Evolutionary conservation across 169 alveolate species (phyloP), one percentile per base, ranked within the genome.

Genomic region (Condylostoma magnum): DNA sequence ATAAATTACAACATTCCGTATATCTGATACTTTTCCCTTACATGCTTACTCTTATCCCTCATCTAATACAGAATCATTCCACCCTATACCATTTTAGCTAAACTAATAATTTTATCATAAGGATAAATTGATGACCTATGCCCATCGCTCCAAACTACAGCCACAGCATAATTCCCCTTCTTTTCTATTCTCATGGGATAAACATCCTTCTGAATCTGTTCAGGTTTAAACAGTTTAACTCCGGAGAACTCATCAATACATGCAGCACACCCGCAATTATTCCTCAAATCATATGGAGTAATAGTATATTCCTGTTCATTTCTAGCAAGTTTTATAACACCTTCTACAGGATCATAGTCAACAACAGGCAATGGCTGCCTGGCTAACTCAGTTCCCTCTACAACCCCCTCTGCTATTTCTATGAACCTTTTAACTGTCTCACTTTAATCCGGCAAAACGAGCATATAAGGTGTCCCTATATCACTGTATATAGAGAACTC

Each of bases 81-180:
- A n/a, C n/a, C n/a, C n/a, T n/a, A n/a, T n/a, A n/a, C n/a, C n/a
- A n/a, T 41, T 15, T 41, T 41, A 41, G 15, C 48, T 41, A 41
- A 41, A 41, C 15, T 41, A 10, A 41, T 10, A 41, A 41, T 41
- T 15, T 41, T 10, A 10, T 41, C 20, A 30, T 28, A 66, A 44
- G 75, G 75, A 47, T 66, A 66, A n/a, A 66, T 10, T 10, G 65
- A 46, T 6, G 75, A 66, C 36, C 63, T 76, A 48, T 94, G 98
- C n/a, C 93, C 89, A 80, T 94, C 98, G 20, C 90, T 75, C 98
- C 98, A 94, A 31, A 80, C 79, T 37, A 94, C 73, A 31, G 94
- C 93, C 41, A 90, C 94, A 68, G 96, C 96, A 77, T 94, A 91
- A 47, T 88, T 89, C 25, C 96, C 96, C 84, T 89, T 91, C 1